phyloP scores from a whole-genome alignment of 2,329 filamentous ascomycete genomes.

The Diplocarpon rosae region DNA sequence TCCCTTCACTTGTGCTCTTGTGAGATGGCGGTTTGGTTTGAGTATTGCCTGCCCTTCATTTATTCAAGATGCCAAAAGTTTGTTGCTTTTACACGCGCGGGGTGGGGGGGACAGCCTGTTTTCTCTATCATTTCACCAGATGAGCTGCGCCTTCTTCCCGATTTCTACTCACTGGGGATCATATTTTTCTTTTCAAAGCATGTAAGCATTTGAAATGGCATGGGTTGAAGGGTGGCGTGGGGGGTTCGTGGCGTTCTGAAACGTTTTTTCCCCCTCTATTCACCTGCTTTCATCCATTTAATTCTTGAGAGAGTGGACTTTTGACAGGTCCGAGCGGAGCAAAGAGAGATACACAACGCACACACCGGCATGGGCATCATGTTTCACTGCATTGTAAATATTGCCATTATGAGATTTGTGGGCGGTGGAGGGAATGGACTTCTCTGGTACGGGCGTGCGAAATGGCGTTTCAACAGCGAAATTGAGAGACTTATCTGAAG shows the following conservation, averaged over 20 bases:
- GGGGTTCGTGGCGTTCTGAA: background rate
- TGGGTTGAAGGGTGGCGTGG: background rate
- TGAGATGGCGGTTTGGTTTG: conserved; percentile 6
- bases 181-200: background rate
- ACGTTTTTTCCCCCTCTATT: background rate
- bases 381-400: conserved; percentile 1
- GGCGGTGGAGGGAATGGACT: background rate
- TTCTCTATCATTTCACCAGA: background rate
- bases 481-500: background rate
- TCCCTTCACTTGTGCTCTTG: background rate
- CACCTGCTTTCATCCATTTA: background rate
- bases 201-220: background rate
- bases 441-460: background rate
- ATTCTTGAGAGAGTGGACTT: background rate
- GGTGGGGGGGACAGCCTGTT: background rate
- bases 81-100: background rate
- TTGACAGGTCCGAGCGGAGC: background rate
- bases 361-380: background rate
- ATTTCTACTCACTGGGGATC: background rate
- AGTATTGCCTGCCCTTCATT: conserved; percentile 5
- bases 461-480: background rate
- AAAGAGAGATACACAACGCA: background rate
- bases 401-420: background rate
- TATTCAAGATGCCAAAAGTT: conserved; percentile 4
- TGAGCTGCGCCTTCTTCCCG: background rate